A percentile compares a stretch with the other conserved stretches of the same genome.
Conservation (phyloP, 257 asterid genomes). For the Schizonepeta tenuifolia region DNA sequence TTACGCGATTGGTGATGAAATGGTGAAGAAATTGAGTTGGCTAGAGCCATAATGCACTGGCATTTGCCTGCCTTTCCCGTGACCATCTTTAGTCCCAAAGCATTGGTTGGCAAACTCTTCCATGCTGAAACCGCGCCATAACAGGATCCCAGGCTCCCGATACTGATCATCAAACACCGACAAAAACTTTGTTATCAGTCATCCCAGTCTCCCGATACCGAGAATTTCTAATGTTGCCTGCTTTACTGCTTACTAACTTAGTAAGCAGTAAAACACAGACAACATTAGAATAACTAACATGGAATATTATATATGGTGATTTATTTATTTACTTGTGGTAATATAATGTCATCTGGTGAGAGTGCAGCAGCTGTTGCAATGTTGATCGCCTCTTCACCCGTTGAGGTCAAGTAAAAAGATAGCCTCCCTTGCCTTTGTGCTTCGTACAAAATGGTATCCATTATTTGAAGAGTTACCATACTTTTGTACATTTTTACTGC, state of each 20-base stretch:
- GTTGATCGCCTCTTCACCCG: constrained; percentile 88
- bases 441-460: constrained; percentile 81
- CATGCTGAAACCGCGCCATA: constrained; percentile 90
- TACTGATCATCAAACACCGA: constrained; percentile 31
- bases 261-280: too few species aligned
- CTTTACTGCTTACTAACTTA: too few species aligned
- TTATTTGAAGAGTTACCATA: constrained; percentile 78
- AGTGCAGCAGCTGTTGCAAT: constrained; percentile 95
- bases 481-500: constrained; percentile 70
- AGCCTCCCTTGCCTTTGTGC: constrained; percentile 91
- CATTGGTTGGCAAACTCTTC: constrained; percentile 79
- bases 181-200: too few species aligned
- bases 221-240: too few species aligned
- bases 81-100: constrained; percentile 71
- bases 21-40: constrained; percentile 63
- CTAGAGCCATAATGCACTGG: constrained; percentile 89
- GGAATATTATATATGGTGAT: too few species aligned
- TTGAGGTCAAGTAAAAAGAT: constrained; percentile 75
- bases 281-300: too few species aligned
- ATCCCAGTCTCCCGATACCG: too few species aligned
- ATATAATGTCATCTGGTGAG: constrained; percentile 53
- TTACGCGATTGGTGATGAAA: constrained; percentile 91
- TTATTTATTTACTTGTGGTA: constrained; percentile 54
- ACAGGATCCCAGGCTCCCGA: constrained; percentile 83
- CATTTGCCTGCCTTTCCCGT: constrained; percentile 98